These are phyloP conservation scores for Fonsecaea monophora DNA, from an alignment of 2,329 filamentous ascomycete genomes.

Conservation along the genomic window DNA sequence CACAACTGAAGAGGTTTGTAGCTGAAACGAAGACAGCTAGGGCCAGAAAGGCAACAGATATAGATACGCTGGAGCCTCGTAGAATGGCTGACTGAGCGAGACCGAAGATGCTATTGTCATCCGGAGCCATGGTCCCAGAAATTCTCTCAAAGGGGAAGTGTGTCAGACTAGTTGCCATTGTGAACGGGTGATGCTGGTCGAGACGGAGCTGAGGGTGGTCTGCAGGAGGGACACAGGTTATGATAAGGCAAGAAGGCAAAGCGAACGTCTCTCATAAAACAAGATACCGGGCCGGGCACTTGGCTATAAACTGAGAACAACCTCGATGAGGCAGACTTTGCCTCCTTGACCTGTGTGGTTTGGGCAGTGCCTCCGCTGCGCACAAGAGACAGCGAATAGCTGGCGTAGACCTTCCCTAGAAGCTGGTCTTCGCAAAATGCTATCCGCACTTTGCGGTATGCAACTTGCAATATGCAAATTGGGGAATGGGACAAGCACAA, in stretches of 20 bases:
- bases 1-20: not conserved
- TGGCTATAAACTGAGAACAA: not conserved
- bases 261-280: not conserved
- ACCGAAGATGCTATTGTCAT: not conserved
- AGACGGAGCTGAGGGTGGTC: not conserved
- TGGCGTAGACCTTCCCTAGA: not conserved
- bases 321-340: not conserved
- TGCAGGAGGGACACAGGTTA: not conserved
- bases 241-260: conserved; percentile 3
- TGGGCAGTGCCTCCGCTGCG: not conserved
- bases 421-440: not conserved
- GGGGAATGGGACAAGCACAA: not conserved
- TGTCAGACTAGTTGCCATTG: not conserved
- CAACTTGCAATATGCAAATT: not conserved
- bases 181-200: not conserved
- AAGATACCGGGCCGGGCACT: no score
- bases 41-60: not conserved
- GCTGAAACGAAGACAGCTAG: not conserved
- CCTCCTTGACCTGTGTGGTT: not conserved
- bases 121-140: not conserved
- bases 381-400: not conserved
- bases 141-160: not conserved
- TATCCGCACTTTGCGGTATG: not conserved
- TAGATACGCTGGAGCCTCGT: not conserved
- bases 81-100: not conserved